Percentiles rank a stretch among this genome's conserved stretches.
phyloP scores from a whole-genome alignment of 192 early-diverging fungal genomes.

The Mortierella antarctica region DNA sequence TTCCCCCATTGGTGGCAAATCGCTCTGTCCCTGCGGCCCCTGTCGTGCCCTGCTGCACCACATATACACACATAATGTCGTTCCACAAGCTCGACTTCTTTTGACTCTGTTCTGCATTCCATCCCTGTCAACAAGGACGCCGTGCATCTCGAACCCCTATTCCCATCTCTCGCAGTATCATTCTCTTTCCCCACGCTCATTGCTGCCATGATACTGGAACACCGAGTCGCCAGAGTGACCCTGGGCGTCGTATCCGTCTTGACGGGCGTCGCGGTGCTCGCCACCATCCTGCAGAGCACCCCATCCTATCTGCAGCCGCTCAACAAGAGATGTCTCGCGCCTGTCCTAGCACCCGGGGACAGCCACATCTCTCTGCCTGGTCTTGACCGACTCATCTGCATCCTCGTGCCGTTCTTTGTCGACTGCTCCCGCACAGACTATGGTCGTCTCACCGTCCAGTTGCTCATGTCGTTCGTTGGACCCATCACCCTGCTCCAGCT shows the following conservation, averaged over 20 bases:
- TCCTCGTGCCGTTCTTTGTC: conserved; percentile 6
- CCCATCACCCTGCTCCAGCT: not conserved
- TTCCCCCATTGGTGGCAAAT: no score
- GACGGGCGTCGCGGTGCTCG: not conserved
- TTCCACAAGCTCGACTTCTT: no score
- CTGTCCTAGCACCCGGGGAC: not conserved
- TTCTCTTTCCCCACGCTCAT: no score
- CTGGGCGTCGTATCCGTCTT: not conserved
- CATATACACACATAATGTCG: no score
- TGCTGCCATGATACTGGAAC: no score
- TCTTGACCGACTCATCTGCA: conserved; percentile 10
- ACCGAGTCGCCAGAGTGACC: not conserved
- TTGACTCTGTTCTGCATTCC: no score
- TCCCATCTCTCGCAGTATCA: no score
- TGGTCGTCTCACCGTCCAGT: conserved; percentile 1
- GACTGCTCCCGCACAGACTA: not conserved
- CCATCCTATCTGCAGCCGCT: conserved; percentile 1
- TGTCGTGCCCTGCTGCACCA: no score
- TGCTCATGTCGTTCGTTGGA: not conserved
- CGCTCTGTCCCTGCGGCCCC: no score
- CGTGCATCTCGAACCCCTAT: no score
- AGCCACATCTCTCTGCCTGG: not conserved
- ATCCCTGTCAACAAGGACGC: no score
- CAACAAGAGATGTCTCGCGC: not conserved
- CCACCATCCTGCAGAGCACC: conserved; percentile 3